Evolutionary conservation across 495 filamentous ascomycete species (phyloP).

Genomic region (Xylaria castorea): DNA sequence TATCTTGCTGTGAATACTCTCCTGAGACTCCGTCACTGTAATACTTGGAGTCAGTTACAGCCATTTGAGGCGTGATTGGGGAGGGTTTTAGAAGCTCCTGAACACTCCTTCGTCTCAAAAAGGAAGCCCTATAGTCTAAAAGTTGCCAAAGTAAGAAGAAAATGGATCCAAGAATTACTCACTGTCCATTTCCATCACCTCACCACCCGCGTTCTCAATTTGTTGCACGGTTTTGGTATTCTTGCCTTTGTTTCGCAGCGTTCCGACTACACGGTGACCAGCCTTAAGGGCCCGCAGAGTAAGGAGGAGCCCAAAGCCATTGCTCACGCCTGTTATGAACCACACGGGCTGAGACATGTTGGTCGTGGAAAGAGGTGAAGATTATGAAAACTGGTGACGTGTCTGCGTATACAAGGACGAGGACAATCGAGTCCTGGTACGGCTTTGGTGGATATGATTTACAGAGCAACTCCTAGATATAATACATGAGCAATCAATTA

Average conservation of each 20-base stretch:
- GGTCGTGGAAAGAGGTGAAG: not conserved
- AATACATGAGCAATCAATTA: not conserved
- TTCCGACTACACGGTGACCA: slow-evolving; percentile 53
- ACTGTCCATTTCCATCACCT: slow-evolving; percentile 49
- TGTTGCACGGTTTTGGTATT: slow-evolving; percentile 27
- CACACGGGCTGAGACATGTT: slow-evolving; percentile 38
- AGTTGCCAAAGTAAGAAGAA: too few species aligned
- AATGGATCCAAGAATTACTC: too few species aligned
- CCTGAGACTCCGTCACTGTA: slow-evolving; percentile 37
- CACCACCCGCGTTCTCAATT: slow-evolving; percentile 36
- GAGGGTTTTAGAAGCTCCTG: too few species aligned
- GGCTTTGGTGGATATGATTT: not conserved
- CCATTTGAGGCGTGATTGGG: too few species aligned
- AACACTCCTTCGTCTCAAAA: too few species aligned
- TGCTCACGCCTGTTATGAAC: slow-evolving; percentile 62
- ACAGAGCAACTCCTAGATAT: not conserved
- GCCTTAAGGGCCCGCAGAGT: slow-evolving; percentile 50
- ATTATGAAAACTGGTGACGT: not conserved
- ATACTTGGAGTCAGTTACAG: too few species aligned
- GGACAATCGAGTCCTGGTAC: not conserved
- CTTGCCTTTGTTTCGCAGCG: slow-evolving; percentile 48
- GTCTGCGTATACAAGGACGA: not conserved
- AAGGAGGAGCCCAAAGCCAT: slow-evolving; percentile 58
- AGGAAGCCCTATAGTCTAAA: too few species aligned
- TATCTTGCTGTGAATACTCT: slow-evolving; percentile 46